These are phyloP conservation scores for Fusarium chuoi DNA, from an alignment of 2,329 filamentous ascomycete species.

Conservation along the genomic window DNA sequence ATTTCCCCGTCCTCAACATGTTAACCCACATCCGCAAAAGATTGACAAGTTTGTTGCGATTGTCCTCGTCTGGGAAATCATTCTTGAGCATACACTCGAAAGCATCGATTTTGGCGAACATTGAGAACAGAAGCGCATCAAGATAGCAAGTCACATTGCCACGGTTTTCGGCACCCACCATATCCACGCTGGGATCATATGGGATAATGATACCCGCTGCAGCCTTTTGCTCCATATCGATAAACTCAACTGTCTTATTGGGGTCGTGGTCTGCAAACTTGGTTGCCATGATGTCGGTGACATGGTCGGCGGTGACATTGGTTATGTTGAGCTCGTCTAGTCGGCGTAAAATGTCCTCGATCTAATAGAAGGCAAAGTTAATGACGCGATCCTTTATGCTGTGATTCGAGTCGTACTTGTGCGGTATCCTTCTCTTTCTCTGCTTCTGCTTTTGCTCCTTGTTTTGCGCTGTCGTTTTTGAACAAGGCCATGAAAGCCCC, in stretches of 20 bases:
- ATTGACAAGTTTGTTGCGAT: slow-evolving; percentile 77
- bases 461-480: slow-evolving; percentile 67
- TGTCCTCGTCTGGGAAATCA: slow-evolving; percentile 74
- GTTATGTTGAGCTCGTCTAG: slow-evolving; percentile 58
- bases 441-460: slow-evolving; percentile 54
- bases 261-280: slow-evolving; percentile 75
- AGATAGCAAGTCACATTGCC: slow-evolving; percentile 93
- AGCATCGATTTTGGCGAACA: slow-evolving; percentile 90
- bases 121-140: slow-evolving; percentile 90
- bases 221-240: slow-evolving; percentile 82
- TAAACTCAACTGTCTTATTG: slow-evolving; percentile 78
- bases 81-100: slow-evolving; percentile 94
- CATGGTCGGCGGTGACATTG: slow-evolving; percentile 65
- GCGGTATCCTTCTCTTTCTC: slow-evolving; percentile 59
- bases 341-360: slow-evolving; percentile 54
- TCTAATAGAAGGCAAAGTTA: slow-evolving; percentile 45
- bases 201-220: slow-evolving; percentile 80
- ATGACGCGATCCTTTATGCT: slow-evolving; percentile 6
- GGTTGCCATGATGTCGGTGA: slow-evolving; percentile 66
- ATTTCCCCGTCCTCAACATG: slow-evolving; percentile 82
- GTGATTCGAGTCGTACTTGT: slow-evolving; percentile 47
- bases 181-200: slow-evolving; percentile 75
- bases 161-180: slow-evolving; percentile 89
- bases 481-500: slow-evolving; percentile 73
- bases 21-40: slow-evolving; percentile 93